phyloP scores from a whole-genome alignment of 495 filamentous ascomycete species.

The Aspergillus olivimuriae region DNA sequence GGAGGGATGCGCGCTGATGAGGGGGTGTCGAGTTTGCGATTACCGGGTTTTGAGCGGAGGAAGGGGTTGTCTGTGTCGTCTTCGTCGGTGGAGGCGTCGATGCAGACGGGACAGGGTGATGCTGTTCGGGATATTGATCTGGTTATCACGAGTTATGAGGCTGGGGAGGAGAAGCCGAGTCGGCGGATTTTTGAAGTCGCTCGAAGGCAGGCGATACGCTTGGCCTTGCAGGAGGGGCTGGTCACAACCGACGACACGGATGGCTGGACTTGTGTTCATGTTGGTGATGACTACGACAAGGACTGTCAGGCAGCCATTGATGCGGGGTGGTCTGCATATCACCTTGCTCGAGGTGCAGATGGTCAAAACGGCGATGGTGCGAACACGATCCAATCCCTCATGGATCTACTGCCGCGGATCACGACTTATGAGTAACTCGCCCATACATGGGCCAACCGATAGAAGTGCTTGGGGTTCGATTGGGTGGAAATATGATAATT shows the following conservation, averaged over 20 bases:
- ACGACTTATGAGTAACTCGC: too few species aligned
- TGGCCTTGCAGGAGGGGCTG: constrained; percentile 4
- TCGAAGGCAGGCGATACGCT: constrained; percentile 29
- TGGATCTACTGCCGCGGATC: constrained; percentile 22
- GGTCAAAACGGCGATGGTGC: constrained; percentile 7
- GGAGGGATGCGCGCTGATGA: constrained; percentile 33
- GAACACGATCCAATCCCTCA: constrained; percentile 22
- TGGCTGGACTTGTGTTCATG: constrained; percentile 49
- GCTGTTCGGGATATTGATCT: constrained; percentile 51
- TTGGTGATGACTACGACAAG: constrained; percentile 61
- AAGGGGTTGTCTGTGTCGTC: too few species aligned
- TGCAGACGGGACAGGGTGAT: background rate
- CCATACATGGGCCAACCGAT: too few species aligned
- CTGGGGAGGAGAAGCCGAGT: constrained; percentile 63
- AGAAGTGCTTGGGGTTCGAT: too few species aligned
- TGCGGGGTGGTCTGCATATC: constrained; percentile 59
- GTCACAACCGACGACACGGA: background rate
- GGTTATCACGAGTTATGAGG: constrained; percentile 66
- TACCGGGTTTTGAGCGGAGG: constrained; percentile 38
- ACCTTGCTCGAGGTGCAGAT: constrained; percentile 36
- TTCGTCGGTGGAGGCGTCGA: background rate
- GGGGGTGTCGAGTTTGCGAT: constrained; percentile 21
- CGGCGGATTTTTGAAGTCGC: constrained; percentile 58
- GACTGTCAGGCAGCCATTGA: constrained; percentile 54
- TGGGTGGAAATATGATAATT: too few species aligned